These are phyloP conservation scores for Bombardia bombarda DNA, from an alignment of 495 filamentous ascomycete genomes.

Conservation along the genomic window DNA sequence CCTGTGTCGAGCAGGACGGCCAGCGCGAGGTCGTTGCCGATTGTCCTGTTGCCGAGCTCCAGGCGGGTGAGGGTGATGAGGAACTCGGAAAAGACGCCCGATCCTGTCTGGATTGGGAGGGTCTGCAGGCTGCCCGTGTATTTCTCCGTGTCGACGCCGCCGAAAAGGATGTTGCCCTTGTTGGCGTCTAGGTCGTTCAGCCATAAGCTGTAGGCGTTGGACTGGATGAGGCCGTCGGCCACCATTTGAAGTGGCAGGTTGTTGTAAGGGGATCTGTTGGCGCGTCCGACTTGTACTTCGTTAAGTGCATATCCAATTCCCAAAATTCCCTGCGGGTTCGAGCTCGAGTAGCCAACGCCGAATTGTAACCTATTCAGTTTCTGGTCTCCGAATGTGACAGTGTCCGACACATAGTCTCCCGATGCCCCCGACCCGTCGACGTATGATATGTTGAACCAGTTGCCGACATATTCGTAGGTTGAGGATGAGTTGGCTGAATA, in stretches of 20 bases:
- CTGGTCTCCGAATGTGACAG: constrained; percentile 55
- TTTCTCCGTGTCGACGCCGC: constrained; percentile 78
- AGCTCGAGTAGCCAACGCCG: constrained; percentile 72
- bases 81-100: constrained; percentile 61
- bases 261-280: constrained; percentile 53
- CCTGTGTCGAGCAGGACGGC: constrained; percentile 88
- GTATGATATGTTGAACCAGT: constrained; percentile 86
- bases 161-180: constrained; percentile 81
- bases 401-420: constrained; percentile 83
- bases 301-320: constrained; percentile 85
- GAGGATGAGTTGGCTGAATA: constrained; percentile 69
- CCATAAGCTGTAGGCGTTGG: constrained; percentile 84
- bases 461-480: constrained; percentile 69
- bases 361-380: constrained; percentile 67
- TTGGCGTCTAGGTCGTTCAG: constrained; percentile 71
- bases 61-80: constrained; percentile 66
- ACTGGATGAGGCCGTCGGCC: constrained; percentile 59
- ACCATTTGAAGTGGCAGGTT: constrained; percentile 76
- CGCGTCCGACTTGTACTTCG: constrained; percentile 66
- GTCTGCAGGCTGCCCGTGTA: constrained; percentile 65
- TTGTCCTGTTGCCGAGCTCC: constrained; percentile 32
- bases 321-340: constrained; percentile 69
- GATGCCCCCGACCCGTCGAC: constrained; percentile 73
- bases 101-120: constrained; percentile 61
- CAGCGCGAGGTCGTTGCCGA: constrained; percentile 49